Percentiles rank a stretch among this genome's conserved stretches.
Evolutionary conservation across 345 rosid species (phyloP).

Genomic region (Turnera subulata): DNA sequence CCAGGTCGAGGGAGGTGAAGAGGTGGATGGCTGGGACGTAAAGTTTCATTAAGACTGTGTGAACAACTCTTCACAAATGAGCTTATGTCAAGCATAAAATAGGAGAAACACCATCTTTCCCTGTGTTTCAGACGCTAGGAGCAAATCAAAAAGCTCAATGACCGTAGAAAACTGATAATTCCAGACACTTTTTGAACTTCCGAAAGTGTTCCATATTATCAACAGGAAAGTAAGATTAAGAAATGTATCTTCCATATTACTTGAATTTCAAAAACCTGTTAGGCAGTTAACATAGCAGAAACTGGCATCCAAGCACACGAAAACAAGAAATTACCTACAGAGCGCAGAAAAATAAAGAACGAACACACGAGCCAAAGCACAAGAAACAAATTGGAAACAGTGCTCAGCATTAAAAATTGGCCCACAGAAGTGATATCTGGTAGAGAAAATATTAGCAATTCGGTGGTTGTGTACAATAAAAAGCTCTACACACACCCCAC

Average conservation of each 20-base stretch:
- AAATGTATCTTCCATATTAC: neutral
- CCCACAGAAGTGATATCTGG: slow-evolving; percentile 22
- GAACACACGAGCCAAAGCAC: neutral
- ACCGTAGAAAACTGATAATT: neutral
- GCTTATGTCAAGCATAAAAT: too few relatives aligned
- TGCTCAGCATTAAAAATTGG: slow-evolving; percentile 13
- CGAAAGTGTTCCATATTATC: too few relatives aligned
- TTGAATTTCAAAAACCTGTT: too few relatives aligned
- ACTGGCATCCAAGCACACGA: neutral
- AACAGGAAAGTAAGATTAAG: neutral
- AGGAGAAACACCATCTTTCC: neutral
- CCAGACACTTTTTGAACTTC: neutral
- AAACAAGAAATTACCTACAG: slow-evolving; percentile 2
- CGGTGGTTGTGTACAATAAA: slow-evolving; percentile 10
- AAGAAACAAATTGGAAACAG: slow-evolving; percentile 7
- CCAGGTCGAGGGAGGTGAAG: too few relatives aligned
- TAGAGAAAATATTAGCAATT: slow-evolving; percentile 15
- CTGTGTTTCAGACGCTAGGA: neutral
- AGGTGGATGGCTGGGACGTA: too few relatives aligned
- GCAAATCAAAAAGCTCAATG: neutral
- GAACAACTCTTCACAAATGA: too few relatives aligned
- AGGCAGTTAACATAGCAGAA: neutral
- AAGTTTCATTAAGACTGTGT: too few relatives aligned
- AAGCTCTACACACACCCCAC: slow-evolving; percentile 2
- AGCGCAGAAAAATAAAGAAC: slow-evolving; percentile 1